Evolutionary conservation across 164 flowering plant species (phyloP).

Genomic region (Akebia trifoliata): DNA sequence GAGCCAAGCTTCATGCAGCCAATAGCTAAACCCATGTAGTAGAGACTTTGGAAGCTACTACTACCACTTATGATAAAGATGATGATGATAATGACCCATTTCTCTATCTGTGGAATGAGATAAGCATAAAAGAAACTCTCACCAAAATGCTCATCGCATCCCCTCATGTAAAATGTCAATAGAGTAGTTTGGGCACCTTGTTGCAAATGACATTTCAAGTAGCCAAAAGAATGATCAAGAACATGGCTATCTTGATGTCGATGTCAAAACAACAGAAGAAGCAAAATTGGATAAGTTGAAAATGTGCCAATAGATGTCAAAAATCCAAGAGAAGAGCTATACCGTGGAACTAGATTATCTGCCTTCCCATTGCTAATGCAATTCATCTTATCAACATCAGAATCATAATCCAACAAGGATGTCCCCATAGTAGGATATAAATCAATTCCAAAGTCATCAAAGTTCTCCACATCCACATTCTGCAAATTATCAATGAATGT

Average conservation of each 20-base stretch:
- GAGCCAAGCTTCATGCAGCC: too few species aligned
- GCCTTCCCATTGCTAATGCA: conserved; percentile 12
- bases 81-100: too few species aligned
- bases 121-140: too few species aligned
- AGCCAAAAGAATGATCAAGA: background rate
- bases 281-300: conserved; percentile 1
- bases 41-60: too few species aligned
- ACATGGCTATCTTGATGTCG: too few species aligned
- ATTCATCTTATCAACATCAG: conserved; percentile 24
- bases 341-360: conserved; percentile 29
- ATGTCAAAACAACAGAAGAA: background rate
- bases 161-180: too few species aligned
- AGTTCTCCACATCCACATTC: conserved; percentile 37
- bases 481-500: conserved; percentile 22
- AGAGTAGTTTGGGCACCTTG: too few species aligned
- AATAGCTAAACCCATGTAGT: too few species aligned
- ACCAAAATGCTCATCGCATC: too few species aligned
- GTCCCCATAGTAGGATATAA: conserved; percentile 36
- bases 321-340: conserved; percentile 1
- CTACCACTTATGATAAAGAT: too few species aligned
- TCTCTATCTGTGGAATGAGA: too few species aligned
- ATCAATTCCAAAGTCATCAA: conserved; percentile 65
- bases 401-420: conserved; percentile 18
- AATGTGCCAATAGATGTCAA: background rate
- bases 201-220: background rate